A percentile compares a stretch with the other conserved stretches of the same genome.
phyloP scores from a whole-genome alignment of 257 asterid genomes.

The Solanum pinnatisectum region DNA sequence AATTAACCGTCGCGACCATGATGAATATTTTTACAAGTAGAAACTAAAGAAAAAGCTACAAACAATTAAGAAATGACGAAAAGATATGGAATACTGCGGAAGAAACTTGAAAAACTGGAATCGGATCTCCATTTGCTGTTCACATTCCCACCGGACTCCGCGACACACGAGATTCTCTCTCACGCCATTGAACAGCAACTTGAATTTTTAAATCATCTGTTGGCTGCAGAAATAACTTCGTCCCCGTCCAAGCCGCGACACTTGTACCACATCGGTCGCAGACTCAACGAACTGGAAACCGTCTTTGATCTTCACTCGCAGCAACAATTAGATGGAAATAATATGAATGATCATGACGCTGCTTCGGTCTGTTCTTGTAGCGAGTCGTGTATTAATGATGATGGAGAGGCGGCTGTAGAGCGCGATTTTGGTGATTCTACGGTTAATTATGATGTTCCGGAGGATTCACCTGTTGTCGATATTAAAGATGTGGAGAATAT shows the following conservation, averaged over 20 bases:
- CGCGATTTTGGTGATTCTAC: not conserved
- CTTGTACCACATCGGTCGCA: conserved; percentile 5
- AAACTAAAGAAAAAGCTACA: not conserved
- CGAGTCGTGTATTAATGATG: not conserved
- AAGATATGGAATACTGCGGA: conserved; percentile 22
- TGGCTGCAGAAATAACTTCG: conserved; percentile 11
- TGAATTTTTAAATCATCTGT: conserved; percentile 6
- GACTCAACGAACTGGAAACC: conserved; percentile 8
- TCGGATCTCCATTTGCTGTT: conserved; percentile 22
- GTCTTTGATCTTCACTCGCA: not conserved
- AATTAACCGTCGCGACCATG: not conserved
- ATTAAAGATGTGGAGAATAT: not conserved
- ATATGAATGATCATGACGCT: not conserved
- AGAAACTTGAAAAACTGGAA: conserved; percentile 53
- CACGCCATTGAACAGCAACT: conserved; percentile 10
- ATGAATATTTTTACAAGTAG: not conserved
- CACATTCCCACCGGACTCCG: conserved; percentile 14
- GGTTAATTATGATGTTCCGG: not conserved
- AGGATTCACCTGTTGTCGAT: not conserved
- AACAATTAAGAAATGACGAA: conserved; percentile 1
- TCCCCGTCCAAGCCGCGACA: conserved; percentile 6
- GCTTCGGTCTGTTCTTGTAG: conserved; percentile 16
- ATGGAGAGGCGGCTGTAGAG: not conserved
- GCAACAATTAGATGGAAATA: not conserved
- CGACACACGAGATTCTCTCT: not conserved